These are phyloP conservation scores for Penicillium daleae DNA, from an alignment of 495 filamentous ascomycete species.

Conservation along the genomic window DNA sequence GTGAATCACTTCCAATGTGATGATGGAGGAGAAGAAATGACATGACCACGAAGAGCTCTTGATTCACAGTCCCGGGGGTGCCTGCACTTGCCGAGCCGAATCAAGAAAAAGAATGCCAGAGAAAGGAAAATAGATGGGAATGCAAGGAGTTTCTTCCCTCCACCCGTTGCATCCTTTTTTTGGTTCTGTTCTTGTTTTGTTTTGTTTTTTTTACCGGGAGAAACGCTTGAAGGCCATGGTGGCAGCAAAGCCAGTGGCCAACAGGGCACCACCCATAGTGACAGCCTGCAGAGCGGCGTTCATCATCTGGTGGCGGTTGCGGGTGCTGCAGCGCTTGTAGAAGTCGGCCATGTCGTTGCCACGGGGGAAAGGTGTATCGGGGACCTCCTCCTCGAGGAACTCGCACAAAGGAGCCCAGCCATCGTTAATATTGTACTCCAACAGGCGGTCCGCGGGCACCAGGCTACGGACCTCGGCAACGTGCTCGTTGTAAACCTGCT, in stretches of 20 bases:
- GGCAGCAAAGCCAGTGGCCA: constrained; percentile 46
- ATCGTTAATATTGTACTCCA: constrained; percentile 67
- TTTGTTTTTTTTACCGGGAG: constrained; percentile 34
- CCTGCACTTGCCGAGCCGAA: constrained; percentile 26
- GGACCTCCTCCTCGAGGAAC: constrained; percentile 64
- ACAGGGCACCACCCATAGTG: constrained; percentile 51
- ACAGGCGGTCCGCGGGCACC: constrained; percentile 52
- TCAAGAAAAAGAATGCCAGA: constrained; percentile 16
- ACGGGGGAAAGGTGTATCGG: constrained; percentile 51
- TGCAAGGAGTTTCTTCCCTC: constrained; percentile 1
- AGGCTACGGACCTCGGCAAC: constrained; percentile 49
- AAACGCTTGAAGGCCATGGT: constrained; percentile 50
- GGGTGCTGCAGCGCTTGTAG: constrained; percentile 58
- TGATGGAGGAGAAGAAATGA: constrained; percentile 5
- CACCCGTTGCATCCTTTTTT: background rate
- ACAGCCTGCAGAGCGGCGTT: constrained; percentile 58
- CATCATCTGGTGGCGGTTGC: constrained; percentile 65
- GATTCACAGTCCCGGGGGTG: constrained; percentile 11
- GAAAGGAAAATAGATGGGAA: constrained; percentile 11
- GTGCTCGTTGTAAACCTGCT: constrained; percentile 54
- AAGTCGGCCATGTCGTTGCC: constrained; percentile 60
- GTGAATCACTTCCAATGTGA: no score
- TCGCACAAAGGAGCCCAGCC: constrained; percentile 71
- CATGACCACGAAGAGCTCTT: background rate
- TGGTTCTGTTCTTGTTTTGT: background rate